Evolutionary conservation across 2,329 filamentous ascomycete genomes (phyloP), one percentile per base, ranked within the genome.

Genomic region (Beauveria scarabaeidicola): DNA sequence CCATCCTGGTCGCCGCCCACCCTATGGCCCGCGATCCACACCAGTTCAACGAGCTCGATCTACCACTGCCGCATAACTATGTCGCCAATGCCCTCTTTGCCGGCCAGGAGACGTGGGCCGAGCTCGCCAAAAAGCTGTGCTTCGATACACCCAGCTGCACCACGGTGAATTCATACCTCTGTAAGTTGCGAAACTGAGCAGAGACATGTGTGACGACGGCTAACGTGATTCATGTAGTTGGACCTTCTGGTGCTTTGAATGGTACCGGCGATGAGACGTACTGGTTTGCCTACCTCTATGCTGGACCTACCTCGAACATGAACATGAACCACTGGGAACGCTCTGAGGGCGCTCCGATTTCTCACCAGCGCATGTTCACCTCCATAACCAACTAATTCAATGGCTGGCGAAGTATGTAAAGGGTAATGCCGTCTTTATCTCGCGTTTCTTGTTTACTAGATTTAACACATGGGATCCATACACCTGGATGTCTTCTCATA

Each of bases 341-440:
- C 36, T 17, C 40, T 5, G 43, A 48, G 17, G 29, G n/a, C 6
- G 36, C 47, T 19, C 44, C 43, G 21, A 52, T 44, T 13, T 29
- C 55, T 40, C 46, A 58, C n/a, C 55, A 38, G 55, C 55, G 47
- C 47, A 32, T 58, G 4, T 50, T 57, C 15, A 50, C 54, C n/a
- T 66, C 64, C 44, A 66, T 66, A 8, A 71, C 69, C 13, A 66
- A 72, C 32, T 50, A 61, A 5, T 15, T 0, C 32, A 36, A 36
- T 6, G 11, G 2, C 32, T 6, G 11, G 2, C 32, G 5, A 11
- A 13, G 5, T 36, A 13, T 36, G 11, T 36, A 13, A 36, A 36
- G 11, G 2, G 6, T 15, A 36, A 15, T 15, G 32, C 5, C 5
- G 32, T 13, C 5, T 15, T 36, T 6, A 3, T 36, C n/a, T n/a